Conservation (phyloP, 192 early-diverging fungal genomes). For the Spinellus fusiger region DNA sequence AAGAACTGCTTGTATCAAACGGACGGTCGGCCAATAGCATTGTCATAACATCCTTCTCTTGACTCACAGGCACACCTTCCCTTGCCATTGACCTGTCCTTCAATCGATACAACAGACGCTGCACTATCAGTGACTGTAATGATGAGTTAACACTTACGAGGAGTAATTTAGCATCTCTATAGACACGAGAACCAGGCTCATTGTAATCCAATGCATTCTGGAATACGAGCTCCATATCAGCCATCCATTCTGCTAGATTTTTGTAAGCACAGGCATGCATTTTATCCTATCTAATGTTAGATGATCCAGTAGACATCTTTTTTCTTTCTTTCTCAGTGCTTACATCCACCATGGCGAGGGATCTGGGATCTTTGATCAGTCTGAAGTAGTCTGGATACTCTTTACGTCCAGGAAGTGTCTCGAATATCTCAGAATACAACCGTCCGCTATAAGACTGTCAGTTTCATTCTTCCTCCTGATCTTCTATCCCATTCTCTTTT, state of each 20-base stretch:
- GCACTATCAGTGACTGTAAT: neutral
- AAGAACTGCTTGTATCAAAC: slow-evolving; percentile 5
- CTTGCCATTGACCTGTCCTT: slow-evolving; percentile 21
- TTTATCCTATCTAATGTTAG: slow-evolving; percentile 45
- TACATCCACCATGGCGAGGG: slow-evolving; percentile 59
- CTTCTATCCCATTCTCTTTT: neutral
- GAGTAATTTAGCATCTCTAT: slow-evolving; percentile 63
- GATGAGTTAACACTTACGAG: slow-evolving; percentile 19
- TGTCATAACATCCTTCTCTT: slow-evolving; percentile 16
- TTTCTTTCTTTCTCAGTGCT: neutral
- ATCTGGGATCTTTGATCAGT: slow-evolving; percentile 77
- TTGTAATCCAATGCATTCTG: slow-evolving; percentile 92
- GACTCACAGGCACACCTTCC: slow-evolving; percentile 6
- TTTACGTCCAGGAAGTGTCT: slow-evolving; percentile 64
- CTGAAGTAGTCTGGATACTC: slow-evolving; percentile 92
- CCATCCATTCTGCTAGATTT: slow-evolving; percentile 62
- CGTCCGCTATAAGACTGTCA: slow-evolving; percentile 37
- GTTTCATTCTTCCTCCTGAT: neutral
- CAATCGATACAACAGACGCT: slow-evolving; percentile 25
- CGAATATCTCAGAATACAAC: slow-evolving; percentile 69
- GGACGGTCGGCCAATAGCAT: slow-evolving; percentile 9
- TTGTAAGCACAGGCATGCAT: slow-evolving; percentile 59
- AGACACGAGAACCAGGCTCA: slow-evolving; percentile 76
- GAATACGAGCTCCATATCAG: slow-evolving; percentile 82
- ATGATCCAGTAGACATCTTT: slow-evolving; percentile 2